Percentiles rank a stretch among this genome's conserved stretches.
Conservation (phyloP, 352 stramenopile genomes). For the Globisporangium spinosum region DNA sequence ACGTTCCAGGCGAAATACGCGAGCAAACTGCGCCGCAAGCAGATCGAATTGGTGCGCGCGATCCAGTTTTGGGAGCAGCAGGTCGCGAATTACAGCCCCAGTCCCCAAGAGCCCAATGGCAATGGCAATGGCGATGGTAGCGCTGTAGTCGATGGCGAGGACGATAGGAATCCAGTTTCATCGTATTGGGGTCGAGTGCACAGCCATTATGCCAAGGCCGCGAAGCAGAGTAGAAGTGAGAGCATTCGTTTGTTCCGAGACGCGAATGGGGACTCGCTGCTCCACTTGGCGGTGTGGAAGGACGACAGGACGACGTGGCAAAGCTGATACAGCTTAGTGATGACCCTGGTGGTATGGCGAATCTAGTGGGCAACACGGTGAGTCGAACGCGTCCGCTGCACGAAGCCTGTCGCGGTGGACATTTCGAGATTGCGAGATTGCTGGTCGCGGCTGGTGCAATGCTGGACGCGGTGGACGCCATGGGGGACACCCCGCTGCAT, state of each 20-base stretch:
- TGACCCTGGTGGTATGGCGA: slow-evolving; percentile 26
- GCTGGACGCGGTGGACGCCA: slow-evolving; percentile 34
- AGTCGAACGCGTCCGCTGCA: slow-evolving; percentile 46
- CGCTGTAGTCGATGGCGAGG: background rate
- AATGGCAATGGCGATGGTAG: background rate
- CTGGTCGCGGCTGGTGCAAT: slow-evolving; percentile 40
- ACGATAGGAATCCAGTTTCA: background rate
- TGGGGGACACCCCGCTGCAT: slow-evolving; percentile 54
- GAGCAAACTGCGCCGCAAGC: slow-evolving; percentile 27
- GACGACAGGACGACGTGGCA: slow-evolving; percentile 26
- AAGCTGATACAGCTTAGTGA: slow-evolving; percentile 27
- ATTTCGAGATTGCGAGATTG: slow-evolving; percentile 29
- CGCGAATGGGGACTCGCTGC: slow-evolving; percentile 39
- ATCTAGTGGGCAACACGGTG: slow-evolving; percentile 44
- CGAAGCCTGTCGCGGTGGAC: slow-evolving; percentile 49
- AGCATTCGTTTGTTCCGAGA: slow-evolving; percentile 1
- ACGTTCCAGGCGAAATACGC: slow-evolving; percentile 38
- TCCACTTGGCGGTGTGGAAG: slow-evolving; percentile 55
- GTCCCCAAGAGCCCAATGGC: background rate
- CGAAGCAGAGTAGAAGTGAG: background rate
- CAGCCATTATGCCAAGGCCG: slow-evolving; percentile 12
- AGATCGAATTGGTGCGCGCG: slow-evolving; percentile 21
- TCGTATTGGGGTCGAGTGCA: slow-evolving; percentile 26
- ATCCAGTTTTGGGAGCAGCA: slow-evolving; percentile 28
- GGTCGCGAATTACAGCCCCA: slow-evolving; percentile 14